Base-by-base conservation (phyloP, 2,329 filamentous ascomycete genomes). In the Colletotrichum liriopes region DNA sequence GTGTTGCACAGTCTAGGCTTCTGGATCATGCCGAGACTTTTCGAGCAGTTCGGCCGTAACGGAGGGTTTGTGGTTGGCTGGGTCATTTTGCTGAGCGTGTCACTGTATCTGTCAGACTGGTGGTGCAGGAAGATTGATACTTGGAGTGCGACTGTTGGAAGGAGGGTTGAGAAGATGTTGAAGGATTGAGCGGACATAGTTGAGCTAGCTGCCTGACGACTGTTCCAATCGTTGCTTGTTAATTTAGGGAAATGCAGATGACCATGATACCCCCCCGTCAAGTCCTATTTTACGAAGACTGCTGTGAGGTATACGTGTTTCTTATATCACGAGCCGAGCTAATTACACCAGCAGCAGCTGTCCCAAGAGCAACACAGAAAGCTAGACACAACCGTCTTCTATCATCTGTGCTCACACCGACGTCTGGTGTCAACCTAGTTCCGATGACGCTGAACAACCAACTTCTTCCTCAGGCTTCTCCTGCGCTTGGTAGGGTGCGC, bases 21-120 rank as follows among this genome's bases (percentile, higher is more conserved):
- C 74, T 79, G 77, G 77, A 73, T 78, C 65, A 84, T 84, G 82
- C 82, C 82, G 6, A 74, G 81, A 11, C 74, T 84, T 2, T 84
- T 84, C 54, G 82, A 84, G 26, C 75, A 65, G 16, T 77, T 84
- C 18, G 81, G 82, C 6, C 74, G 75, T 23, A 67, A 68, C 1
- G 72, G 72, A 1, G 82, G 79, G 0, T 82, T 78, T 47, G 65
- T 77, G 0, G 68, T 83, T 3, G 82, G 82, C 3, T 84, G 78
- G 73, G 66, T 79, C 8, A 52, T 78, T 8, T 54, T 83, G 41
- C 56, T 83, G 62, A 74, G 63, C 14, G 68, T 81, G 0, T 79
- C 81, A 0, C 70, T 84, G 67, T 83, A 81, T 39, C 68, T 83
- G 23, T 77, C 81, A 2, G 77, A 80, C n/a, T 71, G 77, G 68